Conservation (phyloP, 75 land plant genomes). For the Selaginella tamariscina region DNA sequence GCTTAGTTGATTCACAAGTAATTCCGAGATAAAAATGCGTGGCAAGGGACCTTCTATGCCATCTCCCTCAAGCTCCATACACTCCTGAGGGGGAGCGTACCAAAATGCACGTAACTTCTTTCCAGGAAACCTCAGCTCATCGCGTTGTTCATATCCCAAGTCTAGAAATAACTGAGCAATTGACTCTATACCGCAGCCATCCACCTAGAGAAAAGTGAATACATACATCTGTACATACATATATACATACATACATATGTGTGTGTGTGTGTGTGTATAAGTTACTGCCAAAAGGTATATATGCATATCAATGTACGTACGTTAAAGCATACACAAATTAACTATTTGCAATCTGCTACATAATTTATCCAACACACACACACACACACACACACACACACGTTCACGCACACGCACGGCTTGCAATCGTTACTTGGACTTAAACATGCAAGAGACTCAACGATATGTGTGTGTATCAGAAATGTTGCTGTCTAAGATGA, state of each 20-base stretch:
- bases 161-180: conserved; percentile 74
- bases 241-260: not conserved
- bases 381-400: not conserved
- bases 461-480: not conserved
- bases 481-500: not conserved
- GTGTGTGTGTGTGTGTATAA: not conserved
- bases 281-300: no score
- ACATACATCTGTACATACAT: not conserved
- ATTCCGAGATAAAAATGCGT: conserved; percentile 90
- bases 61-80: conserved; percentile 28
- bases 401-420: conserved; percentile 1
- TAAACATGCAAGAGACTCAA: not conserved
- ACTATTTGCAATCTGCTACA: no score
- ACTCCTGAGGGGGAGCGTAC: conserved; percentile 68
- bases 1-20: conserved; percentile 80
- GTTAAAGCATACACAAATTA: no score
- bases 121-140: conserved; percentile 82
- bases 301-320: not conserved
- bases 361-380: no score
- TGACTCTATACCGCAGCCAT: conserved; percentile 86
- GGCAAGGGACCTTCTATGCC: conserved; percentile 81
- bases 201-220: conserved; percentile 34
- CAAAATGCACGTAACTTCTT: conserved; percentile 87
- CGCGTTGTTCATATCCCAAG: conserved; percentile 57
- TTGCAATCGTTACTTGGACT: not conserved